phyloP scores from a whole-genome alignment of 2,329 filamentous ascomycete species.

The Hypoxylon rubiginosum region DNA sequence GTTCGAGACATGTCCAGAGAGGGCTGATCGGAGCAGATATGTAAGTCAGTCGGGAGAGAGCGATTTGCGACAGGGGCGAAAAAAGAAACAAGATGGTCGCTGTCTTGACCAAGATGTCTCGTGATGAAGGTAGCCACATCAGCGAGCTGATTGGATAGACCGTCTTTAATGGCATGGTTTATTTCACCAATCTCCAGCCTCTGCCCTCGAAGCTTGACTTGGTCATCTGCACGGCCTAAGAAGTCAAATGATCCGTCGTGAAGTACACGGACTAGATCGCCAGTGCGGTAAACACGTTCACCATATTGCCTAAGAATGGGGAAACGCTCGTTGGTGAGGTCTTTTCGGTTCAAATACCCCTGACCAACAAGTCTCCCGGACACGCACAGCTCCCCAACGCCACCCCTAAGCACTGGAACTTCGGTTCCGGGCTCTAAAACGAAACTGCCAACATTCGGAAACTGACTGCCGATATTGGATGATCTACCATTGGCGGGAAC shows the following conservation, averaged over 20 bases:
- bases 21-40: constrained; percentile 51
- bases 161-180: constrained; percentile 81
- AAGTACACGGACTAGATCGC: constrained; percentile 86
- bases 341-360: constrained; percentile 84
- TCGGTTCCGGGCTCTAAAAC: constrained; percentile 79
- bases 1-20: constrained; percentile 57
- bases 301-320: constrained; percentile 69
- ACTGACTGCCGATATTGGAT: constrained; percentile 89
- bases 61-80: constrained; percentile 59
- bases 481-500: constrained; percentile 83
- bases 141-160: constrained; percentile 64
- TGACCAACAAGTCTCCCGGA: constrained; percentile 89
- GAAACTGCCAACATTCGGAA: constrained; percentile 87
- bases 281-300: constrained; percentile 85
- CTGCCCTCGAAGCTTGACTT: constrained; percentile 92
- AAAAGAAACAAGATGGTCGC: constrained; percentile 87
- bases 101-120: constrained; percentile 78
- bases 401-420: constrained; percentile 80
- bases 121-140: constrained; percentile 83
- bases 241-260: constrained; percentile 89
- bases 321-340: constrained; percentile 84
- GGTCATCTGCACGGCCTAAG: constrained; percentile 87
- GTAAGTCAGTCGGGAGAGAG: constrained; percentile 25
- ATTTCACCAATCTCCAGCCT: constrained; percentile 92
- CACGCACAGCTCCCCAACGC: constrained; percentile 88